Evolutionary conservation across 192 early-diverging fungal genomes (phyloP).

Genomic region (Rhizophagus clarus): DNA sequence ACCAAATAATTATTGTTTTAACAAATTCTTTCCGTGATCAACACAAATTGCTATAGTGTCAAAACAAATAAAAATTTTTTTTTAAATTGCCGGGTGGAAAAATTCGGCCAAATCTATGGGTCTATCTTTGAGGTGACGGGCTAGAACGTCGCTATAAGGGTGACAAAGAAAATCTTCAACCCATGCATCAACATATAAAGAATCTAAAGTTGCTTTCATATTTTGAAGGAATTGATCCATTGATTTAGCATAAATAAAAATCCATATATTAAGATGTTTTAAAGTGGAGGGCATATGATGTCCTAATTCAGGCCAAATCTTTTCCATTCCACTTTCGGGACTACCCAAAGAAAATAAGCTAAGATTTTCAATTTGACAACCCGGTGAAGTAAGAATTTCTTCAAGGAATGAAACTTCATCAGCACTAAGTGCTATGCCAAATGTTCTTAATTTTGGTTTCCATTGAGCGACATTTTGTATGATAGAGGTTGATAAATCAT

Average conservation of each 20-base stretch:
- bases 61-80: too few relatives aligned
- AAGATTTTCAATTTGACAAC: constrained; percentile 1
- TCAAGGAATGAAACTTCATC: constrained; percentile 7
- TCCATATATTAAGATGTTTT: constrained; percentile 29
- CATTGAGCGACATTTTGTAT: neutral
- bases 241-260: constrained; percentile 19
- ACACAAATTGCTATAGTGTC: too few relatives aligned
- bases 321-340: neutral
- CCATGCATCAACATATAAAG: constrained; percentile 27
- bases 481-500: neutral
- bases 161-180: neutral
- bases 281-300: constrained; percentile 2
- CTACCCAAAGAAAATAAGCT: constrained; percentile 15
- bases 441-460: constrained; percentile 2
- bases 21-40: too few relatives aligned
- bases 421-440: neutral
- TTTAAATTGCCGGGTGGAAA: neutral
- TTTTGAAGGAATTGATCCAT: constrained; percentile 15
- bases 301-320: constrained; percentile 14
- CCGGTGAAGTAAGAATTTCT: neutral
- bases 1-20: too few relatives aligned
- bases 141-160: constrained; percentile 6
- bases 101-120: neutral
- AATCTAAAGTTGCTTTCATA: neutral
- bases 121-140: neutral